These are phyloP conservation scores for Chaetomidium leptoderma DNA, from an alignment of 495 filamentous ascomycete genomes.

Conservation along the genomic window DNA sequence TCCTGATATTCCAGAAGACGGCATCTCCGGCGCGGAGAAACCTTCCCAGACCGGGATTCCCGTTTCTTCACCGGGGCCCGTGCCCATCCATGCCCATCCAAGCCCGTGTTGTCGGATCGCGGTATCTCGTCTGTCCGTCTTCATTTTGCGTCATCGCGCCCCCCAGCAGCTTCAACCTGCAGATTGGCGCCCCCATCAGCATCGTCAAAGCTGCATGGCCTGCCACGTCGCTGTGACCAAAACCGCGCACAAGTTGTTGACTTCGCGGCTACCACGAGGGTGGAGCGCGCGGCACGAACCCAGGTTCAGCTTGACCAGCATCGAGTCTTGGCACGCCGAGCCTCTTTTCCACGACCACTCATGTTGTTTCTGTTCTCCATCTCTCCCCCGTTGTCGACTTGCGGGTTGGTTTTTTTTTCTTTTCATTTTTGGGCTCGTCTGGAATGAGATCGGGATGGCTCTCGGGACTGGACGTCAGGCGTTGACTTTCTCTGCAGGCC, in stretches of 20 bases:
- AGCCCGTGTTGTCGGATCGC: background rate
- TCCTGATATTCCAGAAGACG: background rate
- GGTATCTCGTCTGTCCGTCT: background rate
- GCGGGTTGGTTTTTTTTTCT: background rate
- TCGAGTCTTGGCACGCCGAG: background rate
- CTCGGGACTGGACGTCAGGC: background rate
- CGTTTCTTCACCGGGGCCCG: background rate
- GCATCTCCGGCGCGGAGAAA: background rate
- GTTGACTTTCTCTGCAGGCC: background rate
- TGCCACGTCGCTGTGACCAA: conserved; percentile 6
- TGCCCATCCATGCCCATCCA: no score
- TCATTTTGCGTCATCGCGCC: conserved; percentile 1
- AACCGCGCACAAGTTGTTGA: background rate
- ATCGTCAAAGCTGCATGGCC: no score
- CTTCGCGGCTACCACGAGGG: background rate
- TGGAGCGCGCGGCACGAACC: conserved; percentile 1
- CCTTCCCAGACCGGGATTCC: background rate
- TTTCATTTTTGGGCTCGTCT: background rate
- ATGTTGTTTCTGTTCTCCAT: background rate
- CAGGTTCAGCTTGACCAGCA: conserved; percentile 10
- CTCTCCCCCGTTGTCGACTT: background rate
- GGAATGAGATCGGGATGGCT: background rate
- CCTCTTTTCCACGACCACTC: background rate
- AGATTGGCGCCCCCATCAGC: no score
- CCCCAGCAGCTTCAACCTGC: background rate